Percentiles rank a stretch among this genome's conserved stretches.
phyloP scores from a whole-genome alignment of 495 filamentous ascomycete genomes.

The Aspergillus incahuasiensis region DNA sequence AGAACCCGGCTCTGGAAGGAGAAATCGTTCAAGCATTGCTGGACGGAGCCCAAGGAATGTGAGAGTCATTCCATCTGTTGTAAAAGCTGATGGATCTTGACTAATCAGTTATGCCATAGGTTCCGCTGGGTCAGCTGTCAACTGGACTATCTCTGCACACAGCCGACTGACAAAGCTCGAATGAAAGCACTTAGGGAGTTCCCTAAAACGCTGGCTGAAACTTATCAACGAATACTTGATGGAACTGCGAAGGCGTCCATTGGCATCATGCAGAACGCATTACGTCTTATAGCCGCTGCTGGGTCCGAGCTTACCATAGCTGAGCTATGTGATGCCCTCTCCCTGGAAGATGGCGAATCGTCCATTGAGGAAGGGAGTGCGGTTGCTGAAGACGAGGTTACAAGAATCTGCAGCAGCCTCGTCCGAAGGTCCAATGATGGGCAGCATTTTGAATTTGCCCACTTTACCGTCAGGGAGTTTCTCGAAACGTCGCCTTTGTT shows the following conservation, averaged over 20 bases:
- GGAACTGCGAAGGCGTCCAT: background rate
- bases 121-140: conserved; percentile 2
- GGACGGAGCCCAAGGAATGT: background rate
- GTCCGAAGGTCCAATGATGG: background rate
- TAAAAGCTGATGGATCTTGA: too few relatives aligned
- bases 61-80: background rate
- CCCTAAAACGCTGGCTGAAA: background rate
- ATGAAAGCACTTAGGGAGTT: background rate
- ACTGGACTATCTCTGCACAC: background rate
- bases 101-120: background rate
- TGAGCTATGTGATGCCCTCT: background rate
- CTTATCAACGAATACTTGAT: background rate
- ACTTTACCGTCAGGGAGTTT: background rate
- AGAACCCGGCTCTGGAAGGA: background rate
- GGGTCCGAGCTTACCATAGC: background rate
- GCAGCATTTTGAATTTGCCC: background rate
- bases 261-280: background rate
- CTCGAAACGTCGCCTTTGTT: background rate
- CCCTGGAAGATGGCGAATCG: background rate
- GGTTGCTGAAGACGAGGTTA: background rate
- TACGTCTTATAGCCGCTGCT: background rate
- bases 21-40: background rate
- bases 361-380: background rate
- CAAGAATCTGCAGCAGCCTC: background rate
- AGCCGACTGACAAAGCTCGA: background rate